Conservation (phyloP, 176 grass and related monocot species). For the Zoysia japonica region DNA sequence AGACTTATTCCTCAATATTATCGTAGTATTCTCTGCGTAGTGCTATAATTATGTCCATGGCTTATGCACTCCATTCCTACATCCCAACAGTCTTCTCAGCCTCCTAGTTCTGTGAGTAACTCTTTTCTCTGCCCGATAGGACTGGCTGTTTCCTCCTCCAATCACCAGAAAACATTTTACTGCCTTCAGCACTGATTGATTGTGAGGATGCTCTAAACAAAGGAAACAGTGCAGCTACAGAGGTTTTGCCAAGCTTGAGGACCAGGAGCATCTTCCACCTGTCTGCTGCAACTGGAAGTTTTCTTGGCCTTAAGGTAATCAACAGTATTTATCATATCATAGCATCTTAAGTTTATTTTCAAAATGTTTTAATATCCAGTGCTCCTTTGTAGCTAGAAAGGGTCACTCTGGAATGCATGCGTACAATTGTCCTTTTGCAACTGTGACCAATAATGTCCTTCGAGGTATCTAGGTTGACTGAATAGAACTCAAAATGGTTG, state of each 20-base stretch:
- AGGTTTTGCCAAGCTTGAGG: conserved; percentile 79
- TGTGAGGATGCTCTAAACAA: conserved; percentile 84
- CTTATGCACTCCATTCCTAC: background rate
- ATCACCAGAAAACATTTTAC: conserved; percentile 83
- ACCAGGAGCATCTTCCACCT: conserved; percentile 93
- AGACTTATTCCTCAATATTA: too few relatives aligned
- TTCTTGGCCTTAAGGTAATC: conserved; percentile 85
- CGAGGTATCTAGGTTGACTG: conserved; percentile 7
- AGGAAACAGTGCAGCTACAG: conserved; percentile 53
- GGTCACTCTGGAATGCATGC: background rate
- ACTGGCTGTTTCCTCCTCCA: conserved; percentile 79
- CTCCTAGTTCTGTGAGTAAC: conserved; percentile 25
- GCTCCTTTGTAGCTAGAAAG: background rate
- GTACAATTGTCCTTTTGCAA: conserved; percentile 7
- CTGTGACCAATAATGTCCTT: conserved; percentile 16
- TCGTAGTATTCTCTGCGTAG: too few relatives aligned
- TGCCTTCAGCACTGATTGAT: conserved; percentile 50
- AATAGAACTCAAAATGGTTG: background rate
- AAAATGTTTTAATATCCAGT: conserved; percentile 11
- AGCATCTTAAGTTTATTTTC: conserved; percentile 6
- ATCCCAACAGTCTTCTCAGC: background rate
- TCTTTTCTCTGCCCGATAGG: conserved; percentile 50
- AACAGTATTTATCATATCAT: conserved; percentile 25
- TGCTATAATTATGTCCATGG: too few relatives aligned
- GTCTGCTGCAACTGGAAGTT: conserved; percentile 74